A percentile compares a stretch with the other conserved stretches of the same genome.
Conservation (phyloP, 129 eudicot species). For the Artemisia annua region DNA sequence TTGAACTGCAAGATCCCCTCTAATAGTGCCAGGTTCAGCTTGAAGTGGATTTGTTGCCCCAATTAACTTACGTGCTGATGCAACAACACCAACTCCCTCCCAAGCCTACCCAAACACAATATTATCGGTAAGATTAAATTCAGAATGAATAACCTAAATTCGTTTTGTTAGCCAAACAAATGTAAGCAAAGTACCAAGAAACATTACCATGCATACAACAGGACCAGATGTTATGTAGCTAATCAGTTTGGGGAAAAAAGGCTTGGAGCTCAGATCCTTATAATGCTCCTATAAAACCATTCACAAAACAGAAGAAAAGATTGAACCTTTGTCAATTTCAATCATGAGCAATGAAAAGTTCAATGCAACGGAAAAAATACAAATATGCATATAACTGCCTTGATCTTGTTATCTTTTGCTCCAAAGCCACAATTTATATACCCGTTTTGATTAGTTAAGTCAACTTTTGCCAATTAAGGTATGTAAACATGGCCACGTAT, state of each 20-base stretch:
- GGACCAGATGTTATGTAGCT: constrained; percentile 94
- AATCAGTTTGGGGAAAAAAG: constrained; percentile 87
- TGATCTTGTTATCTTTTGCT: too few species aligned
- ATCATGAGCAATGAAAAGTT: not conserved
- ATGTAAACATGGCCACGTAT: not conserved
- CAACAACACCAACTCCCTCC: constrained; percentile 97
- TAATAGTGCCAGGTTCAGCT: constrained; percentile 97
- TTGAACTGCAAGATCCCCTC: constrained; percentile 98
- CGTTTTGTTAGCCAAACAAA: not conserved
- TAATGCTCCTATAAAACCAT: constrained; percentile 76
- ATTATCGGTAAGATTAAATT: not conserved
- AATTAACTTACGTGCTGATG: constrained; percentile 90
- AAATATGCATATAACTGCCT: not conserved
- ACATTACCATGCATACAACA: constrained; percentile 92
- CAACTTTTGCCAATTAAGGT: not conserved
- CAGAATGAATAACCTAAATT: not conserved
- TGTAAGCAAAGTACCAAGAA: constrained; percentile 10
- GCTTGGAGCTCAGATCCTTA: constrained; percentile 80
- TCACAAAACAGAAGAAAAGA: constrained; percentile 11
- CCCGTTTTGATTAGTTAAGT: not conserved
- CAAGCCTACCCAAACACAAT: constrained; percentile 61
- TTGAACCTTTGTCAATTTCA: not conserved
- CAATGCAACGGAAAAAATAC: not conserved
- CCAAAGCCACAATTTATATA: not conserved
- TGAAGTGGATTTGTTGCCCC: constrained; percentile 97